These are phyloP conservation scores for Lunasporangiospora selenospora DNA, from an alignment of 192 early-diverging fungal species.

Conservation along the genomic window DNA sequence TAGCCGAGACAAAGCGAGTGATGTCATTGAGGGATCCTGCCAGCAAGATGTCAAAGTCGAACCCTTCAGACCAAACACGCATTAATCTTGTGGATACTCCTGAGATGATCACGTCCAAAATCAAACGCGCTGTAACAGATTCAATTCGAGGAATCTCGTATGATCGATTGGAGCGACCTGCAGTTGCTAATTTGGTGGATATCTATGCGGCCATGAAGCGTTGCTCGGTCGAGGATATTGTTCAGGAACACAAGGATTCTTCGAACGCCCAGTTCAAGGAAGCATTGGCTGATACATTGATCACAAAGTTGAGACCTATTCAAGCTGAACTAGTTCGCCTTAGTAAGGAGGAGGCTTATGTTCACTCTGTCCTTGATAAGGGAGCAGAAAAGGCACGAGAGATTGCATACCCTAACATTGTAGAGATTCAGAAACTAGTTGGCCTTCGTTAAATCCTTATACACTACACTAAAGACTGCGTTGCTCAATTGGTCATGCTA, in stretches of 20 bases:
- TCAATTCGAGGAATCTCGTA: slow-evolving; percentile 68
- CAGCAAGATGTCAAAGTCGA: slow-evolving; percentile 91
- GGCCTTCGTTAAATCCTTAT: slow-evolving; percentile 55
- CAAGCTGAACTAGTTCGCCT: slow-evolving; percentile 67
- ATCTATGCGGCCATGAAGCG: slow-evolving; percentile 70
- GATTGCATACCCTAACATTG: slow-evolving; percentile 66
- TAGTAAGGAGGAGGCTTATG: slow-evolving; percentile 61
- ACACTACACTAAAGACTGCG: neutral
- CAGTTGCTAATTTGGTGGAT: slow-evolving; percentile 82
- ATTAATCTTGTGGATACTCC: slow-evolving; percentile 82
- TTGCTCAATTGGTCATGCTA: too few relatives aligned
- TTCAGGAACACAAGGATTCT: slow-evolving; percentile 49
- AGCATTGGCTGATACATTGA: slow-evolving; percentile 67
- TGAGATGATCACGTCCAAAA: slow-evolving; percentile 67
- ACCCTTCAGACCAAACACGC: slow-evolving; percentile 69
- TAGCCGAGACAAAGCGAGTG: slow-evolving; percentile 69
- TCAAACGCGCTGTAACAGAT: slow-evolving; percentile 78
- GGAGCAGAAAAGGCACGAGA: slow-evolving; percentile 71
- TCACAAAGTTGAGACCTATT: slow-evolving; percentile 69
- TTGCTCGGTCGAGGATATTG: slow-evolving; percentile 53
- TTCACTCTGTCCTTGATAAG: slow-evolving; percentile 66
- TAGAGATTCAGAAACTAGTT: slow-evolving; percentile 58
- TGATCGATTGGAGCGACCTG: slow-evolving; percentile 75
- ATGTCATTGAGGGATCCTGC: slow-evolving; percentile 85
- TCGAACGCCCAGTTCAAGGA: slow-evolving; percentile 78